A percentile compares a stretch with the other conserved stretches of the same genome.
phyloP scores from a whole-genome alignment of 495 filamentous ascomycete genomes.

The Parmelia sp. region DNA sequence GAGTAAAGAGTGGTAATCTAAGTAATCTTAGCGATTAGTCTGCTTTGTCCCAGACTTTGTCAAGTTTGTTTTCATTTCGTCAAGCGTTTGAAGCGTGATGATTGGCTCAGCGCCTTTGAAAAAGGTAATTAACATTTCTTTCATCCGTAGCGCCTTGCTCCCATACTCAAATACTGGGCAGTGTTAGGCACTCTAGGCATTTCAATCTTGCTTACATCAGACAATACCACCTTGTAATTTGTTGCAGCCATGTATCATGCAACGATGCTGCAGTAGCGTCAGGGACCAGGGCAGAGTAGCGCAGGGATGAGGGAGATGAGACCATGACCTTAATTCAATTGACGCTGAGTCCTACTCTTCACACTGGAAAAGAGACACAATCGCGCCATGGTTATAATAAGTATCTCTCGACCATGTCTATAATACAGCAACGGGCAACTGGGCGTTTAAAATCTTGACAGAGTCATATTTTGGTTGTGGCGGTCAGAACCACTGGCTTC shows the following conservation, averaged over 20 bases:
- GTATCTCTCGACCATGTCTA: too few relatives aligned
- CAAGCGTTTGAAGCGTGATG: background rate
- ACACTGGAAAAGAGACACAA: too few relatives aligned
- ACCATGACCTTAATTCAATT: background rate
- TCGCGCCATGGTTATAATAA: too few relatives aligned
- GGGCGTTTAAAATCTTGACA: background rate
- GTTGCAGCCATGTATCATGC: background rate
- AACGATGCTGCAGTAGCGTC: background rate
- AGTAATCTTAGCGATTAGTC: background rate
- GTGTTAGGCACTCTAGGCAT: background rate
- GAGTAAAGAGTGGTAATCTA: too few relatives aligned
- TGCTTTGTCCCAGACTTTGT: background rate
- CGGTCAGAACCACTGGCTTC: background rate
- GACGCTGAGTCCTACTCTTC: background rate
- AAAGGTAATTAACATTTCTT: background rate
- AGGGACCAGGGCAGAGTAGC: background rate
- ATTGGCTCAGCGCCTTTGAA: background rate
- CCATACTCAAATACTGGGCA: background rate
- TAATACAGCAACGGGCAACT: background rate
- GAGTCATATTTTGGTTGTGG: background rate
- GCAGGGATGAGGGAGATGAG: background rate
- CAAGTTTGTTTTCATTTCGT: background rate
- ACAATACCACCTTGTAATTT: background rate
- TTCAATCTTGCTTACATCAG: background rate
- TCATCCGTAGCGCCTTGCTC: background rate